A percentile compares a stretch with the other conserved stretches of the same genome.
These are phyloP conservation scores for Rhizopogon vinicolor DNA, from an alignment of 768 basidiomycete genomes.

Conservation along the genomic window DNA sequence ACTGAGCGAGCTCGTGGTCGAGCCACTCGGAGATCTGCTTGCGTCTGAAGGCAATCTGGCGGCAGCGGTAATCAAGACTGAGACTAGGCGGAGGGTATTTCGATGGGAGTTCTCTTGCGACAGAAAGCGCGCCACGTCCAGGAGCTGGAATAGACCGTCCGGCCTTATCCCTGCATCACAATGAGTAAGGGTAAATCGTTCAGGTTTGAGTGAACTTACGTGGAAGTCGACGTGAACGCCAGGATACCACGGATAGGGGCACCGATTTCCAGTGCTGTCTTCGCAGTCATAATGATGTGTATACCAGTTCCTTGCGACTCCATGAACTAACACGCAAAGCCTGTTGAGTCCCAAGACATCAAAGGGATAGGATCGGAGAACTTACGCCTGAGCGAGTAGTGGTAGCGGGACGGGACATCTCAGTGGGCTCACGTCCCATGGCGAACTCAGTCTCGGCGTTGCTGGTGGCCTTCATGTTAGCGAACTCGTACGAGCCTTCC, in stretches of 20 bases:
- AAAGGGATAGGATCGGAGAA: slow-evolving; percentile 6
- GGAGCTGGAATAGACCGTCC: slow-evolving; percentile 98
- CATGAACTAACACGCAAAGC: slow-evolving; percentile 68
- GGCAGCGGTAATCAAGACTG: slow-evolving; percentile 81
- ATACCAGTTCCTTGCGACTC: slow-evolving; percentile 96
- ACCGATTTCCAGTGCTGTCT: slow-evolving; percentile 92
- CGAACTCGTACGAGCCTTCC: slow-evolving; percentile 98
- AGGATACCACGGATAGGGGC: slow-evolving; percentile 91
- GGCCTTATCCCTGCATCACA: slow-evolving; percentile 79
- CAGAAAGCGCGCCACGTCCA: slow-evolving; percentile 85
- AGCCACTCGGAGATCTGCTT: slow-evolving; percentile 95
- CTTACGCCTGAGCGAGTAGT: slow-evolving; percentile 90
- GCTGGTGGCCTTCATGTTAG: slow-evolving; percentile 99
- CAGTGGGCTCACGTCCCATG: slow-evolving; percentile 98
- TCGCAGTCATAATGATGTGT: slow-evolving; percentile 95
- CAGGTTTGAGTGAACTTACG: slow-evolving; percentile 46
- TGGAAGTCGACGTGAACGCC: slow-evolving; percentile 94
- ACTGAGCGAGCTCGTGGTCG: slow-evolving; percentile 77
- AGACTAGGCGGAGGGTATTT: slow-evolving; percentile 79
- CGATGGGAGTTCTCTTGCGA: slow-evolving; percentile 81
- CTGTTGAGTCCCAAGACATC: slow-evolving; percentile 2
- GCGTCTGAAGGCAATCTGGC: slow-evolving; percentile 94
- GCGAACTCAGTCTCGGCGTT: slow-evolving; percentile 97
- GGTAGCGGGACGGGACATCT: slow-evolving; percentile 97
- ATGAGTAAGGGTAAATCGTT: slow-evolving; percentile 3